phyloP scores from a whole-genome alignment of 768 basidiomycete species.

The Albatrellus ellisii region DNA sequence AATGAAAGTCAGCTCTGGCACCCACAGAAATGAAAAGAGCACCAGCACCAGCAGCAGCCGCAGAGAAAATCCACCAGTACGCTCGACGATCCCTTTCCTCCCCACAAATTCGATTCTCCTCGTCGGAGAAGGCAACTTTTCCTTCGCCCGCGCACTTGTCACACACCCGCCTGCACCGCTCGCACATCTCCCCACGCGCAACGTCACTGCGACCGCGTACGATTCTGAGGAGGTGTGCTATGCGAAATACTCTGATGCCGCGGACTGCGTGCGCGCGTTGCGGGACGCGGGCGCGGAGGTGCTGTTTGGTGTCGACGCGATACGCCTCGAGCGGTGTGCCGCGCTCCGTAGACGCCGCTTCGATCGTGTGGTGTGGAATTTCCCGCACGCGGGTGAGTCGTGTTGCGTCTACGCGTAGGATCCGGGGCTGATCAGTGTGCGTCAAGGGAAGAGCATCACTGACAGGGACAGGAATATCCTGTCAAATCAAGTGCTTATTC shows the following conservation, averaged over 20 bases:
- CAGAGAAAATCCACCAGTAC: no score
- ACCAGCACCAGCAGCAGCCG: no score
- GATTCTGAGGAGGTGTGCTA: conserved; percentile 69
- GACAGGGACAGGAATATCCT: conserved; percentile 91
- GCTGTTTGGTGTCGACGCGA: conserved; percentile 79
- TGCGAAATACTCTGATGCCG: conserved; percentile 70
- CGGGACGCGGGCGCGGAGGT: conserved; percentile 51
- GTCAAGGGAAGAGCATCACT: conserved; percentile 70
- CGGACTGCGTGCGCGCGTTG: conserved; percentile 41
- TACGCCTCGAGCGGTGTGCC: conserved; percentile 46
- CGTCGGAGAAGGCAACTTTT: conserved; percentile 93
- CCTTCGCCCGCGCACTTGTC: conserved; percentile 70
- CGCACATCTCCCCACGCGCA: conserved; percentile 41
- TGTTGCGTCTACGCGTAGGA: not conserved
- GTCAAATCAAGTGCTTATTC: conserved; percentile 73
- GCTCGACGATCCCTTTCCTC: conserved; percentile 50
- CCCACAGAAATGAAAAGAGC: conserved; percentile 29
- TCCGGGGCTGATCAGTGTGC: conserved; percentile 5
- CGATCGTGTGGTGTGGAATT: conserved; percentile 88
- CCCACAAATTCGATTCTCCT: conserved; percentile 58
- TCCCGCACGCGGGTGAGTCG: conserved; percentile 81
- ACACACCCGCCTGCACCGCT: conserved; percentile 30
- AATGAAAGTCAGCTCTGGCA: conserved; percentile 18
- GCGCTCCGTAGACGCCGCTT: conserved; percentile 48
- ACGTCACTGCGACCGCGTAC: conserved; percentile 76